These are phyloP conservation scores for Prinsepia uniflora DNA, from an alignment of 306 rosid species.

Conservation along the genomic window DNA sequence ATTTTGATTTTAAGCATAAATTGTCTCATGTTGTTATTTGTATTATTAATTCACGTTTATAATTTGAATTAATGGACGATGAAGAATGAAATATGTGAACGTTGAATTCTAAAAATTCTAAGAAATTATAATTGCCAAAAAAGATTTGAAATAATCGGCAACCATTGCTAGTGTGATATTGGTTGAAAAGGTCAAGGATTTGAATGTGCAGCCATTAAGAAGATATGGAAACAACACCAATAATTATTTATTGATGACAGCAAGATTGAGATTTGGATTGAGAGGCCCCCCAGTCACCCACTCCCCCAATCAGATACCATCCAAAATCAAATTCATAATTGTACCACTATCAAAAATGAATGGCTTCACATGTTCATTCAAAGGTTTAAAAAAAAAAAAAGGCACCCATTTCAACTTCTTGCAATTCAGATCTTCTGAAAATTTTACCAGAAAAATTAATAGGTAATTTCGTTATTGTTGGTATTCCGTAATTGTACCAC, in stretches of 20 bases:
- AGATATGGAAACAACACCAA: background rate
- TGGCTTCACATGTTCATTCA: too few species aligned
- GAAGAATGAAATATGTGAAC: too few species aligned
- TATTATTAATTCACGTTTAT: too few species aligned
- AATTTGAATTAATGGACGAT: too few species aligned
- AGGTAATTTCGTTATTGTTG: too few species aligned
- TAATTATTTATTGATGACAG: background rate
- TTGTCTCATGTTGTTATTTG: too few species aligned
- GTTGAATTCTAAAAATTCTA: background rate
- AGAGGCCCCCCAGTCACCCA: background rate
- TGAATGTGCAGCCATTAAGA: background rate
- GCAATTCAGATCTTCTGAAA: too few species aligned
- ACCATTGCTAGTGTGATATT: background rate
- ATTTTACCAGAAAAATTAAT: too few species aligned
- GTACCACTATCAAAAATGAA: background rate
- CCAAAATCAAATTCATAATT: background rate
- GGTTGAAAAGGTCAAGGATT: background rate
- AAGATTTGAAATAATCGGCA: background rate
- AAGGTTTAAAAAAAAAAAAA: too few species aligned
- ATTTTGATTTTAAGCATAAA: background rate
- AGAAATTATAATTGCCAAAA: background rate
- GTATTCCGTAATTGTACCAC: too few species aligned
- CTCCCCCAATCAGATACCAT: background rate
- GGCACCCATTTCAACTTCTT: too few species aligned
- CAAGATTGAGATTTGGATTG: background rate